phyloP scores from a whole-genome alignment of 2,329 filamentous ascomycete species.

The Magnaporthiopsis incrustans region DNA sequence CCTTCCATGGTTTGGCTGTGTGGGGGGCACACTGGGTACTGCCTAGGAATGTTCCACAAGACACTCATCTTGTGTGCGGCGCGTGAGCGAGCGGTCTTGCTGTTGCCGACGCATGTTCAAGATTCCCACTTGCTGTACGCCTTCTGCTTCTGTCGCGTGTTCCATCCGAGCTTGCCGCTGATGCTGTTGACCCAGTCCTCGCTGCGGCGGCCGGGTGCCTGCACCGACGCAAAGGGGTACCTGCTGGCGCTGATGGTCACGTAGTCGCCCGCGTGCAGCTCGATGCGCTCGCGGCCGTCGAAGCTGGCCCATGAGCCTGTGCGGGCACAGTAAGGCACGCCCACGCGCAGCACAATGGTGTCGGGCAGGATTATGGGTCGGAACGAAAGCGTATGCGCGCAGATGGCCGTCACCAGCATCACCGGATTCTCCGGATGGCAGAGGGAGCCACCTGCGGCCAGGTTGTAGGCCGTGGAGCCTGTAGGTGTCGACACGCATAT shows the following conservation, averaged over 20 bases:
- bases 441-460: constrained; percentile 88
- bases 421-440: constrained; percentile 96
- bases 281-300: constrained; percentile 83
- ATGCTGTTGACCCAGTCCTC: constrained; percentile 83
- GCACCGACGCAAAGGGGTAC: constrained; percentile 72
- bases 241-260: constrained; percentile 75
- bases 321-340: constrained; percentile 88
- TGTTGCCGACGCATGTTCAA: neutral
- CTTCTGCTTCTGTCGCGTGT: constrained; percentile 71
- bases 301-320: constrained; percentile 96
- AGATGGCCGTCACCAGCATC: constrained; percentile 89
- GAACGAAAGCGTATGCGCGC: constrained; percentile 90
- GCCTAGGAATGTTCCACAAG: neutral
- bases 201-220: constrained; percentile 58
- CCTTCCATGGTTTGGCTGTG: neutral
- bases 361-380: constrained; percentile 94
- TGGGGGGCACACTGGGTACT: neutral
- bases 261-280: constrained; percentile 71
- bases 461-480: constrained; percentile 90
- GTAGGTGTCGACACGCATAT: constrained; percentile 92
- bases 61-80: neutral
- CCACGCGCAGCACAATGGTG: constrained; percentile 85
- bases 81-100: neutral
- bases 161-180: constrained; percentile 72
- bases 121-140: constrained; percentile 40